phyloP scores from a whole-genome alignment of 441 rosid species.

The Brassica hybrid region DNA sequence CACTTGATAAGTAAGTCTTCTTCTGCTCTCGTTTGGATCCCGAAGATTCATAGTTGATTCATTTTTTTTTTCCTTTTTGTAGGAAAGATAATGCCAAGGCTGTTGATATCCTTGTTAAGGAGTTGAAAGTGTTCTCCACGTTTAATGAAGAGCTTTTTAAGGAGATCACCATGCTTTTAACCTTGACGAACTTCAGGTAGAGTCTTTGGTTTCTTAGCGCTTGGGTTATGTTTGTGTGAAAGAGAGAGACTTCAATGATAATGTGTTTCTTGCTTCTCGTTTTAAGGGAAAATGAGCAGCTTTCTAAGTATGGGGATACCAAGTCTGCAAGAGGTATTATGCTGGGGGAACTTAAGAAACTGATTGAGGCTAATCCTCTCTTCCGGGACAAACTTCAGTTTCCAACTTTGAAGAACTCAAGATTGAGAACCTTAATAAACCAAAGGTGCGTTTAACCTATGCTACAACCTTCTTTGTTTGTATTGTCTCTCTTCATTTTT shows the following conservation, averaged over 20 bases:
- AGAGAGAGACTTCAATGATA: not conserved
- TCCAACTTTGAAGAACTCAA: conserved; percentile 74
- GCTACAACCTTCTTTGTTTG: conserved; percentile 16
- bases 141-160: conserved; percentile 69
- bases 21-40: conserved; percentile 29
- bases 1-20: conserved; percentile 70
- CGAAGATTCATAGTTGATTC: not conserved
- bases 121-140: conserved; percentile 64
- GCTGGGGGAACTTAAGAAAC: conserved; percentile 86
- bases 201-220: not conserved
- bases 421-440: conserved; percentile 84
- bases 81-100: conserved; percentile 77
- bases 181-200: conserved; percentile 61
- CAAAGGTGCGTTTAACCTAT: conserved; percentile 61
- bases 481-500: too few species aligned
- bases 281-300: conserved; percentile 87
- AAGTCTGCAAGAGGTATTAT: conserved; percentile 86
- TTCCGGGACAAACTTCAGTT: conserved; percentile 85
- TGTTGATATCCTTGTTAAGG: conserved; percentile 70
- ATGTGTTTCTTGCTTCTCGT: conserved; percentile 5
- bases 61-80: not conserved
- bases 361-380: conserved; percentile 92
- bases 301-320: conserved; percentile 91
- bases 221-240: conserved; percentile 4
- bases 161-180: conserved; percentile 67